A percentile compares a stretch with the other conserved stretches of the same genome.
phyloP scores from a whole-genome alignment of 345 rosid species.

The Rhodamnia rubescens region DNA sequence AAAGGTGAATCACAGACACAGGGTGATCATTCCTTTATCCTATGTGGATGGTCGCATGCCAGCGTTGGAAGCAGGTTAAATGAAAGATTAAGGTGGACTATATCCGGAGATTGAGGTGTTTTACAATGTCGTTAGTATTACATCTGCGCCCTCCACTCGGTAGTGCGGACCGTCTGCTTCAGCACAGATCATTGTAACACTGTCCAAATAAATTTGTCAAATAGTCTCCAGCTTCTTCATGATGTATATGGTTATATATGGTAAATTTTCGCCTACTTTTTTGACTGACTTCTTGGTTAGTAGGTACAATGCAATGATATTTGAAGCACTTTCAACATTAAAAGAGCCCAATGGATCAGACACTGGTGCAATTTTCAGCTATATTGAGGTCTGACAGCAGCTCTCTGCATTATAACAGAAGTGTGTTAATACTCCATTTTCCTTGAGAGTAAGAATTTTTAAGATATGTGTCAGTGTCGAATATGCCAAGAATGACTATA shows the following conservation, averaged over 20 bases:
- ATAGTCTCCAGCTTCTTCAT: not conserved
- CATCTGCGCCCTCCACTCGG: not conserved
- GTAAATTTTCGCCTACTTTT: not conserved
- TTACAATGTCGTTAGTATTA: not conserved
- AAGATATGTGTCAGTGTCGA: not conserved
- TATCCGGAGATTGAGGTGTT: not conserved
- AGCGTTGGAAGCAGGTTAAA: not conserved
- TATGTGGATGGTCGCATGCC: not conserved
- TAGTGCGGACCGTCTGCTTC: not conserved
- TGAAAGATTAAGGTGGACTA: not conserved
- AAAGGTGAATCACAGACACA: not conserved
- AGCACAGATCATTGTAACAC: not conserved
- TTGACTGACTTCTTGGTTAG: not conserved
- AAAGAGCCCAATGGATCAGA: constrained; percentile 60
- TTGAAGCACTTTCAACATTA: constrained; percentile 61
- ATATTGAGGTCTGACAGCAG: constrained; percentile 31
- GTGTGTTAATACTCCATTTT: not conserved
- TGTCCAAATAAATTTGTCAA: not conserved
- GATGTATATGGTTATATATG: not conserved
- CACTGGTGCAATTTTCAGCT: constrained; percentile 41
- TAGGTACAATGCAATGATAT: constrained; percentile 62
- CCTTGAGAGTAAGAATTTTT: not conserved
- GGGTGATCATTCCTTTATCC: not conserved
- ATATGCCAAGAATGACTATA: not conserved
- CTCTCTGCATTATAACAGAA: not conserved